phyloP scores from a whole-genome alignment of 2,329 filamentous ascomycete species.

The Cyclaneusma minus region DNA sequence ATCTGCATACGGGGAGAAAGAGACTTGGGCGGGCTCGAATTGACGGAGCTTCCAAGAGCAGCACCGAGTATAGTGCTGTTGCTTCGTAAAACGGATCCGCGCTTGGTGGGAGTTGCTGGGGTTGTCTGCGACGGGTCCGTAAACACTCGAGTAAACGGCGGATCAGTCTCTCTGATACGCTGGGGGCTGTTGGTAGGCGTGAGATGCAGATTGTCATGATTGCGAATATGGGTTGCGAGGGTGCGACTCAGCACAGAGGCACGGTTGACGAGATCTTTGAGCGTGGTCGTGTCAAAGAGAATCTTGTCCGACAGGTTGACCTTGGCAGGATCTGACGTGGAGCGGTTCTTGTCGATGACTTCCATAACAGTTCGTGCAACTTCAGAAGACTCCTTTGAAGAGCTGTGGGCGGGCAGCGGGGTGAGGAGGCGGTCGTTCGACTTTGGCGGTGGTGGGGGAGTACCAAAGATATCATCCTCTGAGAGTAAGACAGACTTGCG shows the following conservation, averaged over 20 bases:
- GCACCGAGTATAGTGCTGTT: constrained; percentile 35
- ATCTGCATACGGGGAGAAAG: constrained; percentile 42
- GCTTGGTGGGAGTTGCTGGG: constrained; percentile 32
- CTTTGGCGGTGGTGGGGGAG: constrained; percentile 8
- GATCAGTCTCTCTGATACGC: constrained; percentile 38
- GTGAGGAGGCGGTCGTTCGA: constrained; percentile 27
- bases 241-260: constrained; percentile 42
- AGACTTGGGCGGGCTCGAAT: constrained; percentile 34
- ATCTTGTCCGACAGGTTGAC: constrained; percentile 29
- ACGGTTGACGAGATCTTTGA: constrained; percentile 49
- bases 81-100: too few relatives aligned
- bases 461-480: constrained; percentile 50
- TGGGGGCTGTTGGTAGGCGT: constrained; percentile 37
- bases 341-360: constrained; percentile 40
- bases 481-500: constrained; percentile 48
- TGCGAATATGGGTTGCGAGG: constrained; percentile 43
- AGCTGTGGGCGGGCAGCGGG: constrained; percentile 9
- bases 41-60: constrained; percentile 32
- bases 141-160: constrained; percentile 53
- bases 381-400: constrained; percentile 26
- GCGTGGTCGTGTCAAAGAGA: constrained; percentile 53
- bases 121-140: constrained; percentile 42
- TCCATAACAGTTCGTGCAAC: constrained; percentile 45
- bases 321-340: constrained; percentile 23
- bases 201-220: constrained; percentile 38